Base-by-base conservation (phyloP, 345 rosid species). In the Firmiana major region DNA sequence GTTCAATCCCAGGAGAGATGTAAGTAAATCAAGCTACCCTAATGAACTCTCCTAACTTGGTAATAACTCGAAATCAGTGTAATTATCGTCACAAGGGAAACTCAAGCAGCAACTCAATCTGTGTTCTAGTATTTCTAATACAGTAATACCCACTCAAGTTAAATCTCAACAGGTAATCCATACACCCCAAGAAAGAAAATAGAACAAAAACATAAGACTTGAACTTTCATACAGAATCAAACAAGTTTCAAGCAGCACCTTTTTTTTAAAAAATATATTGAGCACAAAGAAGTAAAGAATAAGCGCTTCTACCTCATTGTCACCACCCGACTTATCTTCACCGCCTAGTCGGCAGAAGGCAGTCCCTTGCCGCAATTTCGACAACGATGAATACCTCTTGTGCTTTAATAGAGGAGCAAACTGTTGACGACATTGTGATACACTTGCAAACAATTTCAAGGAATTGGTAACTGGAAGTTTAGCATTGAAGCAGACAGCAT, bases 351-450 rank as follows among this genome's bases (percentile, higher is more conserved):
- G 51, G 75, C 75, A 71, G 36, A 51, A 5, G 17, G 62, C 2
- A 31, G 26, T 51, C 45, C 75, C 45, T 8, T 4, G 24, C 42
- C 43, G 74, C 58, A 57, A 70, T 26, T 49, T 49, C 24, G 42
- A 49, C n/a, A 70, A 21, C 21, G 74, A 71, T 2, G 9, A 19
- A 34, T 10, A 51, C 19, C 45, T 34, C 43, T 34, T 17, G 45
- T 71, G 62, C 17, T 71, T 71, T 11, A 34, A 34, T 2, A 71
- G 40, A 51, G 75, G 75, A 71, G 62, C 75, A 51, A 71, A 71
- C 3, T 34, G 43, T 51, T 31, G 75, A 0, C 6, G 45, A 51
- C 17, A 19, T 51, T 4, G 17, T 2, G 62, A 51, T 31, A 45
- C 38, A 19, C 5, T 31, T 31, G 43, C 59, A 5, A 70, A 6